Evolutionary conservation across 2,329 filamentous ascomycete species (phyloP), one percentile per base, ranked within the genome.

Genomic region (Beauveria asiatica): DNA sequence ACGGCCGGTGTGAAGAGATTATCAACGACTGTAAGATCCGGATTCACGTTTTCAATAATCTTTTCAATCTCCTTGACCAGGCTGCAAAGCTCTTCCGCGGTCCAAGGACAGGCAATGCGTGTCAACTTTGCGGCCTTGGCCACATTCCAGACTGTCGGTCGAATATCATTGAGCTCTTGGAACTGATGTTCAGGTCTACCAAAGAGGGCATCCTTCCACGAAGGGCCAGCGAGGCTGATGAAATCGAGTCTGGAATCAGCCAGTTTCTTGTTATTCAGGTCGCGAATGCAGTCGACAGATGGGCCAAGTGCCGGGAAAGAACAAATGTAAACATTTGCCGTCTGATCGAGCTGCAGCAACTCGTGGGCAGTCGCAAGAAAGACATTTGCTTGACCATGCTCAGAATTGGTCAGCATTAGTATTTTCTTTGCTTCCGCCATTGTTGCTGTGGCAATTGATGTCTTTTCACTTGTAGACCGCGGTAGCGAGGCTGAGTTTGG

Each of bases 371-470:
- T 60, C 16, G 66, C 67, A 1, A 69, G 62, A 55, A 66, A 65
- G 6, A 69, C 63, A 41, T 68, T 68, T 21, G 66, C 64, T 46
- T 69, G 67, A 2, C 66, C 66, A 33, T 59, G 58, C 42, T 69
- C 65, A 0, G 64, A 56, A 60, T 69, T 68, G 9, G 62, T 64
- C 8, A 64, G 57, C 5, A 69, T 57, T 1, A 69, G 51, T 1
- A 68, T 49, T 51, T 46, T 57, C 42, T 60, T 59, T 8, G 2
- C 23, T 13, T 25, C 46, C 13, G 46, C 3, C 46, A 49, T 53
- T 41, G 50, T 42, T 42, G 19, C 50, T 10, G 50, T 42, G 11
- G 6, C 33, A 16, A 37, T 16, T 0, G 5, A 37, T 37, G 33
- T 16, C 13, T 37, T 4, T 37, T 37, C 11, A 6, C 13, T 37